Base-by-base conservation (phyloP, 2,329 filamentous ascomycete species). In the Aspergillus novofumigatus region DNA sequence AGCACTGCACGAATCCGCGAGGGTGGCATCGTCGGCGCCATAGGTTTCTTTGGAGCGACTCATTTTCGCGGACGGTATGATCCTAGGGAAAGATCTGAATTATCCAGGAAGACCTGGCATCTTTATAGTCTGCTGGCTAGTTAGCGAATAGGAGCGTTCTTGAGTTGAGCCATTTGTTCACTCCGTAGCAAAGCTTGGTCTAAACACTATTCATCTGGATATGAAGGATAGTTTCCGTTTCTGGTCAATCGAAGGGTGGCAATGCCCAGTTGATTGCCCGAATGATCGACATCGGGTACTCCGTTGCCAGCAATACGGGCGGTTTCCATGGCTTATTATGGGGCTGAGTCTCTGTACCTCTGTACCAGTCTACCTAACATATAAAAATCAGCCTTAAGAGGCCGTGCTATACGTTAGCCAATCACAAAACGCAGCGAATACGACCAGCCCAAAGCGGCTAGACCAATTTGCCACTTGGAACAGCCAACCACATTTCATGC, bases 91-190 rank as follows among this genome's bases (percentile, higher is more conserved):
- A 56, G 1, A 21, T 7, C 21, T 29, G n/a, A 49, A 45, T 6
- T 41, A 28, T 11, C 20, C 21, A 20, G 35, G 51, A 49, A 28
- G 7, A 28, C 44, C 21, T 35, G 35, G n/a, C 10, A 32, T 52
- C 55, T 49, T 58, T 54, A 58, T 56, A 49, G 48, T 14, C 49
- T 32, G 32, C 14, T 38, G 32, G 14, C 5, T 2, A 5, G 14
- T 38, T 29, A 29, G 28, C 9, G 32, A 38, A 38, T 17, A 17
- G 14, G 32, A 17, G 32, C 32, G 32, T 7, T 38, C 4, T 17
- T 17, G 4, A 17, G 11, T 38, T 38, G 32, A 35, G 14, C 5
- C 14, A 17, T 17, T 17, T 38, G 32, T 17, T 17, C 32, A 38
- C 32, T 17, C 14, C 32, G 3, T 38, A 38, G 5, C 20, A 26